Evolutionary conservation across 345 rosid species (phyloP), one percentile per base, ranked within the genome.

Genomic region (Ricinus communis): DNA sequence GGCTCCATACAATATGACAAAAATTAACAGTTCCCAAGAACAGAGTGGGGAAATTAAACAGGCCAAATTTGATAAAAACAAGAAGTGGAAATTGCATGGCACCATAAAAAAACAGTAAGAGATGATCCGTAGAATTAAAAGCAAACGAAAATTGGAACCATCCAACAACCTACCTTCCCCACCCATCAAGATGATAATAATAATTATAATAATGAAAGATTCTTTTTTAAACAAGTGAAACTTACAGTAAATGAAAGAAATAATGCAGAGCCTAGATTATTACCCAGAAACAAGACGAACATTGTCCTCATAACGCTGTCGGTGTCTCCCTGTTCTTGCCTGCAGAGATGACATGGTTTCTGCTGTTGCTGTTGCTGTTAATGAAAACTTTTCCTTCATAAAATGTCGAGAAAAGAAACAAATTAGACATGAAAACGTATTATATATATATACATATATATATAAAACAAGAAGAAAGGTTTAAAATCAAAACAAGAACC

Each of bases 241-340:
- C 1, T 18, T 16, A 2, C 66, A 41, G 24, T 15, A 24, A 15
- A n/a, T n/a, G n/a, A n/a, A n/a, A 54, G n/a, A 25, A 27, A 18
- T 7, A 41, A 55, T 5, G 38, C n/a, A n/a, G n/a, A n/a, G n/a
- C n/a, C n/a, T n/a, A n/a, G 8, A 33, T 5, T 2, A 33, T 54
- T 69, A 69, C 73, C 73, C 73, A 25, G 73, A 69, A 69, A 69
- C 73, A 57, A 69, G 73, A 19, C 73, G 73, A 30, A 69, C 73
- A 69, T 69, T 69, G 56, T 69, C 45, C 54, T 69, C 73, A 27
- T 69, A 69, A 57, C 73, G 73, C n/a, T 69, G 73, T 58, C 65
- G 21, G 43, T 69, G 55, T 69, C 73, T 5, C 41, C 73, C 73
- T 24, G 65, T 56, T 69, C 73, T 56, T 11, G 73, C 73, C 72